Percentiles rank a stretch among this genome's conserved stretches.
These are phyloP conservation scores for Moringa oleifera DNA, from an alignment of 345 rosid species.

Conservation along the genomic window DNA sequence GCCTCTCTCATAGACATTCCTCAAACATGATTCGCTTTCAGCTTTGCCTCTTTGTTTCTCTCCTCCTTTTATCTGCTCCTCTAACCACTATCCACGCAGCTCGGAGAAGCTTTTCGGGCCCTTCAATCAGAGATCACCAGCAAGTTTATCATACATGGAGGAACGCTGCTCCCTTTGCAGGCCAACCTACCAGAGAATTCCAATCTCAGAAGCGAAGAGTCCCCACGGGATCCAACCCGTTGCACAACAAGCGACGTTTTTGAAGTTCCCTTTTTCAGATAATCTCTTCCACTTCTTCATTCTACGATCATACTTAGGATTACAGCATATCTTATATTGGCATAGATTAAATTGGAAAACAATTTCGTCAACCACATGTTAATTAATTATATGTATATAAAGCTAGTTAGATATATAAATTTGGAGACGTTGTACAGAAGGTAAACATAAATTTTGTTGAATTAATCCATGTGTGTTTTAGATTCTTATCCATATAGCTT, in stretches of 20 bases:
- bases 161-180: not conserved
- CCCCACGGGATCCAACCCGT: constrained; percentile 48
- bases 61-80: constrained; percentile 10
- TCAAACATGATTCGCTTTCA: constrained; percentile 13
- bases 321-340: not conserved
- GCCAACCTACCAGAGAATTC: constrained; percentile 9
- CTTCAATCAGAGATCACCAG: constrained; percentile 11
- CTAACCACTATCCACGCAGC: not conserved
- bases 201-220: constrained; percentile 35
- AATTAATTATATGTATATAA: too few relatives aligned
- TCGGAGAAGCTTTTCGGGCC: constrained; percentile 5
- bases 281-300: not conserved
- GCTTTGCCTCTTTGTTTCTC: not conserved
- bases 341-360: too few relatives aligned
- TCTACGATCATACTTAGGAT: not conserved
- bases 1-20: not conserved
- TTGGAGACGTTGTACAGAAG: constrained; percentile 6
- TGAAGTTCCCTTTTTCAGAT: too few relatives aligned
- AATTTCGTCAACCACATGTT: too few relatives aligned
- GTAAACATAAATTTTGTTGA: not conserved
- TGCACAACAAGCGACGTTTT: constrained; percentile 39
- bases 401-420: not conserved
- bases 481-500: too few relatives aligned
- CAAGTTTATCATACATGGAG: not conserved
- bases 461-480: too few relatives aligned